These are phyloP conservation scores for Thelonectria rubi DNA, from an alignment of 2,329 filamentous ascomycete species.

Conservation along the genomic window DNA sequence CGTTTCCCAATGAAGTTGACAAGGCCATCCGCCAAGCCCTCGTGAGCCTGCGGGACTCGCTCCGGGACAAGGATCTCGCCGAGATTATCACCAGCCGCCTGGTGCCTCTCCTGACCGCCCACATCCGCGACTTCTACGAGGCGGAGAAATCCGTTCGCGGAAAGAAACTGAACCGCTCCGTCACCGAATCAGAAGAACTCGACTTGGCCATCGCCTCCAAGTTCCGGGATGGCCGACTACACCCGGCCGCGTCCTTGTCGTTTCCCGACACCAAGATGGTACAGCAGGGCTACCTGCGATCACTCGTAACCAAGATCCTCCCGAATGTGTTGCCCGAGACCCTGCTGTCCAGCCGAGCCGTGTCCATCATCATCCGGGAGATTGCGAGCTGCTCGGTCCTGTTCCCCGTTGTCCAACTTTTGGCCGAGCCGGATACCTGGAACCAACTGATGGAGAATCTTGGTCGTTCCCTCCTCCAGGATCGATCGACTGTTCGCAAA, in stretches of 20 bases:
- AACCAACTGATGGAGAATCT: constrained; percentile 95
- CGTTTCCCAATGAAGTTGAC: constrained; percentile 89
- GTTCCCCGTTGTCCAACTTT: constrained; percentile 78
- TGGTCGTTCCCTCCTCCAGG: constrained; percentile 87
- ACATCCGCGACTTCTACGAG: constrained; percentile 90
- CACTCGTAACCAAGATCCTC: constrained; percentile 75
- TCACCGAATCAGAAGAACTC: constrained; percentile 96
- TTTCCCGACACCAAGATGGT: constrained; percentile 85
- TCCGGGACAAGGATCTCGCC: constrained; percentile 82
- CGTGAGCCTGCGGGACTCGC: constrained; percentile 73
- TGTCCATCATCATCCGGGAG: constrained; percentile 84
- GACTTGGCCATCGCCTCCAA: constrained; percentile 96
- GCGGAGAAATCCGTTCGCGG: constrained; percentile 89
- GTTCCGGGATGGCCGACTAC: constrained; percentile 87
- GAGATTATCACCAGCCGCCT: constrained; percentile 83
- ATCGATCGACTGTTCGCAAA: constrained; percentile 92
- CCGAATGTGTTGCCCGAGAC: constrained; percentile 77
- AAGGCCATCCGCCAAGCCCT: constrained; percentile 78
- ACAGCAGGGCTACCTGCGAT: constrained; percentile 89
- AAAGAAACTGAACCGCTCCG: constrained; percentile 83
- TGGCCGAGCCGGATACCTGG: constrained; percentile 96
- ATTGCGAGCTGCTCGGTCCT: constrained; percentile 94
- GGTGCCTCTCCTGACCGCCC: constrained; percentile 86
- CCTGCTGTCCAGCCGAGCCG: constrained; percentile 81
- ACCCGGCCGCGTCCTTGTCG: constrained; percentile 83